Evolutionary conservation across 805 yeast species (phyloP).

Genomic region (Myxozyma vanderwaltii): DNA sequence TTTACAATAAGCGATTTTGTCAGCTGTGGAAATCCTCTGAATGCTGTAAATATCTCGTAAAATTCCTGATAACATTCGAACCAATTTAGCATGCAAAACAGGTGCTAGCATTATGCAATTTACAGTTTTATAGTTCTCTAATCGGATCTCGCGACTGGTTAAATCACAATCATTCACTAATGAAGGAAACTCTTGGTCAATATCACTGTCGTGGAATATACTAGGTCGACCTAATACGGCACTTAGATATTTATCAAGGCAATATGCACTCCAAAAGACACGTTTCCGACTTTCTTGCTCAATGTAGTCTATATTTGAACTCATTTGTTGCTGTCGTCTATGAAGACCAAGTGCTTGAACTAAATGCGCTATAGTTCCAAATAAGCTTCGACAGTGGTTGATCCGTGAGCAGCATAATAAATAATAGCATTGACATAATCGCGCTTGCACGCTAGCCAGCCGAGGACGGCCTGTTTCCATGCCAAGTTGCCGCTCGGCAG

Average conservation of each 20-base stretch:
- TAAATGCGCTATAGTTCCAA: conserved; percentile 30
- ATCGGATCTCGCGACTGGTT: not conserved
- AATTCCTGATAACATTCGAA: conserved; percentile 17
- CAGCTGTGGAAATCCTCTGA: not conserved
- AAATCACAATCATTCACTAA: conserved; percentile 26
- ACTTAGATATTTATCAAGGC: conserved; percentile 47
- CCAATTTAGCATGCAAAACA: conserved; percentile 21
- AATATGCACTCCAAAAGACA: conserved; percentile 38
- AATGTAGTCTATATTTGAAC: conserved; percentile 10
- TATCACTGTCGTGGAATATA: conserved; percentile 54
- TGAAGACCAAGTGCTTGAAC: conserved; percentile 28
- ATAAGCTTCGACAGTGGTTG: conserved; percentile 27
- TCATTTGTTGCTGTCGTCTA: conserved; percentile 14
- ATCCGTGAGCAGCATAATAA: conserved; percentile 27
- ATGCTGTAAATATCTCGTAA: conserved; percentile 24
- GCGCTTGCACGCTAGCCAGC: conserved; percentile 26
- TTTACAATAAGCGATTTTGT: not conserved
- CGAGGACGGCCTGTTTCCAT: conserved; percentile 24
- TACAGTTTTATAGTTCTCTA: conserved; percentile 1
- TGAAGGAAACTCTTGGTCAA: conserved; percentile 40
- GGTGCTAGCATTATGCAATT: conserved; percentile 27
- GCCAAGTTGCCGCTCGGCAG: conserved; percentile 24
- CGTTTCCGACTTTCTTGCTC: conserved; percentile 35
- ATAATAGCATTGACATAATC: conserved; percentile 28
- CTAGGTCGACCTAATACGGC: conserved; percentile 54